phyloP scores from a whole-genome alignment of 352 stramenopile genomes.

The Blastocystis hominis region DNA sequence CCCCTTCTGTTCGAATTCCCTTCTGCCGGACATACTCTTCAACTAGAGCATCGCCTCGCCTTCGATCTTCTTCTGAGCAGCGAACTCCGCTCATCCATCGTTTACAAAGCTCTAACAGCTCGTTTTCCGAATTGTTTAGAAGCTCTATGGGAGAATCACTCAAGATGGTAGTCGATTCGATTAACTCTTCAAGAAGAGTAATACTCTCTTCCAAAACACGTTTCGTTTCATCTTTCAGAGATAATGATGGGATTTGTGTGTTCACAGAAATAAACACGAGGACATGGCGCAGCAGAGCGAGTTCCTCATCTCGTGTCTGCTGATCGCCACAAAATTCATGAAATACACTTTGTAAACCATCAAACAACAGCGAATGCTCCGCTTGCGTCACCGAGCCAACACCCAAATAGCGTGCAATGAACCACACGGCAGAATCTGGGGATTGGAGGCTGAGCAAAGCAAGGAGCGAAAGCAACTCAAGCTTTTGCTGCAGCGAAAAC shows the following conservation, averaged over 20 bases:
- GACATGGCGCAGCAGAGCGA: neutral
- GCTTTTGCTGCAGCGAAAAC: neutral
- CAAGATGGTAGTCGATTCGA: neutral
- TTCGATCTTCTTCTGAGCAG: neutral
- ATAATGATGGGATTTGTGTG: neutral
- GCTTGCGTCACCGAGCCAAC: neutral
- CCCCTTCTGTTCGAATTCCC: neutral
- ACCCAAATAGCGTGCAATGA: neutral
- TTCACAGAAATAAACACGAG: neutral
- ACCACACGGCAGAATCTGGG: neutral
- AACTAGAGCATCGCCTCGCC: neutral
- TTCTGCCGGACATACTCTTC: neutral
- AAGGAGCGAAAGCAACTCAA: neutral
- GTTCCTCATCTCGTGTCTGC: neutral
- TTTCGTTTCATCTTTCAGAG: neutral
- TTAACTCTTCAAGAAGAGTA: neutral
- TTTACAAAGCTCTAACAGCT: neutral
- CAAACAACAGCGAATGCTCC: neutral
- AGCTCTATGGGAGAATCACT: neutral
- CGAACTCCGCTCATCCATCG: neutral
- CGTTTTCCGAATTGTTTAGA: neutral
- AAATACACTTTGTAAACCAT: neutral
- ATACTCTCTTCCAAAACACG: neutral
- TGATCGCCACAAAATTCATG: neutral
- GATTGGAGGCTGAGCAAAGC: neutral